A percentile compares a stretch with the other conserved stretches of the same genome.
Conservation (phyloP, 345 rosid genomes). For the Dovyalis caffra region DNA sequence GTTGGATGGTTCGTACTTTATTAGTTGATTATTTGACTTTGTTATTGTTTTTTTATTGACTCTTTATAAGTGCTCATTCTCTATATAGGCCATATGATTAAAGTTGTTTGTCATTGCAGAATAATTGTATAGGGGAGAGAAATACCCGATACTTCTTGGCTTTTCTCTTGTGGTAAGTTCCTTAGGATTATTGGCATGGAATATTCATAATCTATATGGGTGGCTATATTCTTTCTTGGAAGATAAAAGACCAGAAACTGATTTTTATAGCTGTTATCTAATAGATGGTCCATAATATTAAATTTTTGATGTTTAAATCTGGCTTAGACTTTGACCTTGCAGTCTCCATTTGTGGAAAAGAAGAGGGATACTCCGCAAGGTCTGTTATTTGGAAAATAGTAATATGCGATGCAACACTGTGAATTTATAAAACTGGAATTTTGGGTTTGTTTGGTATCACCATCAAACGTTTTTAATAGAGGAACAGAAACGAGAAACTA, state of each 20-base stretch:
- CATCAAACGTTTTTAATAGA: no score
- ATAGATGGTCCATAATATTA: not conserved
- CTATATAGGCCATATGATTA: not conserved
- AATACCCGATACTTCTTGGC: constrained; percentile 86
- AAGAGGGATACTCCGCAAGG: no score
- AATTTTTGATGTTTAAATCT: no score
- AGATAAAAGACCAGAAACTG: not conserved
- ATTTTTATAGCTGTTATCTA: not conserved
- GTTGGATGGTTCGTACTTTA: constrained; percentile 78
- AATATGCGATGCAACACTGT: no score
- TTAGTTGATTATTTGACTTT: not conserved
- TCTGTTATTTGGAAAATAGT: no score
- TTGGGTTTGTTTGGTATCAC: no score
- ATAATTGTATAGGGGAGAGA: constrained; percentile 90
- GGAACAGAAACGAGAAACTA: no score
- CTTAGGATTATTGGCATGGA: constrained; percentile 5
- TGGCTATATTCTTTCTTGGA: not conserved
- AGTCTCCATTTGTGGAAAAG: no score
- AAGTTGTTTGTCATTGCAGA: constrained; percentile 48
- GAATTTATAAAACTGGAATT: no score
- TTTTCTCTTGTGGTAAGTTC: constrained; percentile 88
- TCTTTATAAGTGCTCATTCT: not conserved
- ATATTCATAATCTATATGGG: not conserved
- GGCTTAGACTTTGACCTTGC: not conserved
- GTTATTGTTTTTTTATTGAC: not conserved